A percentile compares a stretch with the other conserved stretches of the same genome.
These are phyloP conservation scores for Ambrosia trifida DNA, from an alignment of 129 eudicot species.

Conservation along the genomic window DNA sequence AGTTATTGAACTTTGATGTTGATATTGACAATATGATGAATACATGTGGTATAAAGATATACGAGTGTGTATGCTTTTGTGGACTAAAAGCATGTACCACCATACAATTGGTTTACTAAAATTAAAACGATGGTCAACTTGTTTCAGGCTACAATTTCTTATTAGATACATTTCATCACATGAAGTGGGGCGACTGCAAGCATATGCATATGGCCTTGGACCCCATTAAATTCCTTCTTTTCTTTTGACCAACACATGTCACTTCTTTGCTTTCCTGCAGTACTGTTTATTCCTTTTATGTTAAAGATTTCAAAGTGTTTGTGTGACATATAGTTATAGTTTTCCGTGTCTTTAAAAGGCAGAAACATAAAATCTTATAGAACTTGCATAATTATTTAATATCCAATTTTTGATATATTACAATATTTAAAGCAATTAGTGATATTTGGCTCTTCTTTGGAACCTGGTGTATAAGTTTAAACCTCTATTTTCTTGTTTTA, in stretches of 20 bases:
- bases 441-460: background rate
- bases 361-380: background rate
- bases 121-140: constrained; percentile 16
- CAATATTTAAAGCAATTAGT: background rate
- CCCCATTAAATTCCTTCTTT: constrained; percentile 10
- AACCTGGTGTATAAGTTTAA: background rate
- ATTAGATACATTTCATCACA: constrained; percentile 34
- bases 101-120: constrained; percentile 14
- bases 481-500: background rate
- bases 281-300: constrained; percentile 10
- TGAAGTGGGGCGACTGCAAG: constrained; percentile 40
- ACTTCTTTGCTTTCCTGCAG: background rate
- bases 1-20: constrained; percentile 27
- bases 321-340: background rate
- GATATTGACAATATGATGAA: constrained; percentile 25
- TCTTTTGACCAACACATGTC: constrained; percentile 11
- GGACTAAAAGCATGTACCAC: constrained; percentile 21
- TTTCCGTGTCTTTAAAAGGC: background rate
- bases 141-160: constrained; percentile 21
- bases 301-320: background rate
- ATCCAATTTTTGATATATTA: background rate
- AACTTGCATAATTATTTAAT: background rate
- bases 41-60: constrained; percentile 21
- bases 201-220: constrained; percentile 21
- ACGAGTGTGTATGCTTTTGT: constrained; percentile 27